These are phyloP conservation scores for Amaranthus tricolor DNA, from an alignment of 179 eudicot species.

Conservation along the genomic window DNA sequence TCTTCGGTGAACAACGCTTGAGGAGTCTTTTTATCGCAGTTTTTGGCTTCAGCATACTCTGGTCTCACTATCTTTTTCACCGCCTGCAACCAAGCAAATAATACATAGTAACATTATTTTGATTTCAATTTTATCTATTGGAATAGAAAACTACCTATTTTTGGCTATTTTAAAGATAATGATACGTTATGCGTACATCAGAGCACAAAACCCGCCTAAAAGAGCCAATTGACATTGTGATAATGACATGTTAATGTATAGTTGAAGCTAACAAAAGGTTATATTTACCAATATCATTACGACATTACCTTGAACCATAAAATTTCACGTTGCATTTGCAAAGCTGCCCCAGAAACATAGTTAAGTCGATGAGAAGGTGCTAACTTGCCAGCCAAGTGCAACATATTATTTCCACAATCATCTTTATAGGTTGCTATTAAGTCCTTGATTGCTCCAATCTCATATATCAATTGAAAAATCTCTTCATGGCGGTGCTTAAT, in stretches of 20 bases:
- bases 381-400: conserved; percentile 38
- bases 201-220: too few species aligned
- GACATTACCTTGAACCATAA: conserved; percentile 37
- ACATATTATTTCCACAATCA: conserved; percentile 26
- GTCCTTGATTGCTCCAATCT: conserved; percentile 34
- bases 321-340: conserved; percentile 42
- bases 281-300: not conserved
- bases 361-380: conserved; percentile 34
- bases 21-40: conserved; percentile 20
- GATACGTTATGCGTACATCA: too few species aligned
- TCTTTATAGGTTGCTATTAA: conserved; percentile 32
- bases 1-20: conserved; percentile 14
- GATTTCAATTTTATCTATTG: not conserved
- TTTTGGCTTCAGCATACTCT: conserved; percentile 20
- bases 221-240: too few species aligned
- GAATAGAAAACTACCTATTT: too few species aligned
- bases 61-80: conserved; percentile 29
- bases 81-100: conserved; percentile 17
- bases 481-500: conserved; percentile 39
- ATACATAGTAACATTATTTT: not conserved
- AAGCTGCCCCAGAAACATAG: conserved; percentile 35
- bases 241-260: too few species aligned
- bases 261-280: not conserved
- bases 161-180: too few species aligned
- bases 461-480: conserved; percentile 35